Evolutionary conservation across 768 basidiomycete species (phyloP).

Genomic region (Steccherinum ochraceum): DNA sequence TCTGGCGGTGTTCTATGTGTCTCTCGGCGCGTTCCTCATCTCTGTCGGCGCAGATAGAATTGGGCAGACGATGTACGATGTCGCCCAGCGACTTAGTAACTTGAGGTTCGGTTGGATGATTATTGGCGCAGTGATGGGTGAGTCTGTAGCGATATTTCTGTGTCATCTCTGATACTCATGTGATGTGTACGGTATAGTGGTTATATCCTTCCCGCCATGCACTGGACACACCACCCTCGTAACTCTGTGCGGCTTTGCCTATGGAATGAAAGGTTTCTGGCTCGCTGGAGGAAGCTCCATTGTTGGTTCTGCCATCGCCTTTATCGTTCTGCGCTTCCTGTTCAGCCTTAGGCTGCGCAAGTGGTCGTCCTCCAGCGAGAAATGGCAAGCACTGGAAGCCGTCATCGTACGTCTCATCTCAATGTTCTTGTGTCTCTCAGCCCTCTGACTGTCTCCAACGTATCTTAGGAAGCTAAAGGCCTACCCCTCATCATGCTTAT

Average conservation of each 20-base stretch:
- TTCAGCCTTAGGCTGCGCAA: conserved; percentile 49
- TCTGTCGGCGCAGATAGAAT: conserved; percentile 59
- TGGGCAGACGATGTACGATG: conserved; percentile 65
- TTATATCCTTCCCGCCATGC: conserved; percentile 52
- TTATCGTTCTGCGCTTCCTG: conserved; percentile 51
- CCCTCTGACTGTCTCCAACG: neutral
- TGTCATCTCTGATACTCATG: too few species aligned
- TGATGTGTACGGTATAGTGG: conserved; percentile 23
- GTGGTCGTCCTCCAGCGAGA: conserved; percentile 59
- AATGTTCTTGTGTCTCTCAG: neutral
- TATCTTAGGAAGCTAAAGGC: conserved; percentile 58
- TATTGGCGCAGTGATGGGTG: conserved; percentile 47
- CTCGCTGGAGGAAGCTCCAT: conserved; percentile 58
- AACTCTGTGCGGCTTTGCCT: conserved; percentile 76
- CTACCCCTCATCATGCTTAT: conserved; percentile 79
- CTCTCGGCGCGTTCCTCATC: conserved; percentile 33
- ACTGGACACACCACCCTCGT: conserved; percentile 62
- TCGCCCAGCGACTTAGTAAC: conserved; percentile 53
- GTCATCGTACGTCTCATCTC: conserved; percentile 52
- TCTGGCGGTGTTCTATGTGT: conserved; percentile 48
- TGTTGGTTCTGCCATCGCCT: conserved; percentile 56
- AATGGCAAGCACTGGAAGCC: conserved; percentile 73
- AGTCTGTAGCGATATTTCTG: conserved; percentile 12
- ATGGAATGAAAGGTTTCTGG: conserved; percentile 71
- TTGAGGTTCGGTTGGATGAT: conserved; percentile 58